phyloP scores from a whole-genome alignment of 768 basidiomycete genomes.

The Suillus decipiens region DNA sequence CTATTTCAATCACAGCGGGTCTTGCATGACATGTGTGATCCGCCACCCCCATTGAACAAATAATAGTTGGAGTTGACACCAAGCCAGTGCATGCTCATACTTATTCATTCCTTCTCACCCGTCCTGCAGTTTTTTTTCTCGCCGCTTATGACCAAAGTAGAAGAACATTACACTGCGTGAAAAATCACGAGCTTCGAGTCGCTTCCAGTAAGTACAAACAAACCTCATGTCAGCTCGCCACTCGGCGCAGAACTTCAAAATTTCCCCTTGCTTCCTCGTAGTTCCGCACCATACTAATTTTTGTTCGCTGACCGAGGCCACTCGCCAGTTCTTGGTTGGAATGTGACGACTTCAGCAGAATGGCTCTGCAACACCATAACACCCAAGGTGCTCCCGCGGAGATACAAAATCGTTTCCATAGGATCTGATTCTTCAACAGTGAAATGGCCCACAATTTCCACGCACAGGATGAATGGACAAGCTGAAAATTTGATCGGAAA shows the following conservation, averaged over 20 bases:
- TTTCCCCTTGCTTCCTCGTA: background rate
- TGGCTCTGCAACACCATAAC: background rate
- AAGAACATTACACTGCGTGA: background rate
- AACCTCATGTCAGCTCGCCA: background rate
- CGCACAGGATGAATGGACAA: background rate
- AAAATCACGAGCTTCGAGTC: background rate
- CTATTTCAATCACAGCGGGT: background rate
- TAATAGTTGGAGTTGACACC: background rate
- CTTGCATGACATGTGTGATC: background rate
- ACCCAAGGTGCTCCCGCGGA: background rate
- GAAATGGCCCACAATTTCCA: background rate
- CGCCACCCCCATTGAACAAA: background rate
- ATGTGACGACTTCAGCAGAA: background rate
- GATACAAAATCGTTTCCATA: constrained; percentile 4
- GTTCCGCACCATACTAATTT: background rate
- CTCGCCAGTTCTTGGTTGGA: background rate
- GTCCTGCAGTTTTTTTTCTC: background rate
- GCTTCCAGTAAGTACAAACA: background rate
- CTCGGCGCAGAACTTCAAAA: background rate
- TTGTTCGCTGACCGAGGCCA: background rate
- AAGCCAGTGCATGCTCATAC: background rate
- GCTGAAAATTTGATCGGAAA: background rate
- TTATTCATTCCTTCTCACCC: background rate
- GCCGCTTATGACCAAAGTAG: background rate
- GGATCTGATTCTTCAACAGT: background rate